Evolutionary conservation across 1,284 basidiomycete species (phyloP).

Genomic region (Leucoagaricus sp.): DNA sequence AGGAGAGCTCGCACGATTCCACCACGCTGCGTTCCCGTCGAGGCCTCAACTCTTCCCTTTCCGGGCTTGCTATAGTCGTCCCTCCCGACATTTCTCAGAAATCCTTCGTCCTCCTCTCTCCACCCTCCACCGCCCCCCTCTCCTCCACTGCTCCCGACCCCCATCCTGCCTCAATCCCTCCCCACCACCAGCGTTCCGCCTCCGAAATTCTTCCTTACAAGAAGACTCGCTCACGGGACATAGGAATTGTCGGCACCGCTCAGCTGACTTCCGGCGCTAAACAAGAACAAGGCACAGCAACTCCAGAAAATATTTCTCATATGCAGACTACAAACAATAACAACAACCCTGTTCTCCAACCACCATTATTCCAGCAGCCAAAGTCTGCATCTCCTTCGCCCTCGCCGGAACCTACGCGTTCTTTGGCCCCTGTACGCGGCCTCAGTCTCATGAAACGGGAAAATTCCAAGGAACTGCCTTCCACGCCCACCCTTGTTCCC

Average conservation of each 20-base stretch:
- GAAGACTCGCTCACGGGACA: slow-evolving; percentile 49
- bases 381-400: slow-evolving; percentile 18
- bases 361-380: slow-evolving; percentile 16
- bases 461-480: not conserved
- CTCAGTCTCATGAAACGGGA: slow-evolving; percentile 13
- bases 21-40: slow-evolving; percentile 40
- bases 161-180: slow-evolving; percentile 20
- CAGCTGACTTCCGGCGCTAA: slow-evolving; percentile 14
- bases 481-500: slow-evolving; percentile 1
- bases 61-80: slow-evolving; percentile 62
- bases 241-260: slow-evolving; percentile 55
- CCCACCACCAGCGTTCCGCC: slow-evolving; percentile 43
- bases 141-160: slow-evolving; percentile 22
- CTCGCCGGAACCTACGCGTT: slow-evolving; percentile 3
- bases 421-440: slow-evolving; percentile 6
- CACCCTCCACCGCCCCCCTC: slow-evolving; percentile 49
- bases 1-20: slow-evolving; percentile 23
- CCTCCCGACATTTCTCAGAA: slow-evolving; percentile 51
- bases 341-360: slow-evolving; percentile 18
- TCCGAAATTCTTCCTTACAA: slow-evolving; percentile 40
- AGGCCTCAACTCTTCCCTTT: slow-evolving; percentile 44
- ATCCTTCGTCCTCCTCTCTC: slow-evolving; percentile 39
- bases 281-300: not conserved
- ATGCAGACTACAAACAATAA: slow-evolving; percentile 5
- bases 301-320: slow-evolving; percentile 18